Evolutionary conservation across 2,329 filamentous ascomycete species (phyloP).

Genomic region (Trichoderma lentiforme): DNA sequence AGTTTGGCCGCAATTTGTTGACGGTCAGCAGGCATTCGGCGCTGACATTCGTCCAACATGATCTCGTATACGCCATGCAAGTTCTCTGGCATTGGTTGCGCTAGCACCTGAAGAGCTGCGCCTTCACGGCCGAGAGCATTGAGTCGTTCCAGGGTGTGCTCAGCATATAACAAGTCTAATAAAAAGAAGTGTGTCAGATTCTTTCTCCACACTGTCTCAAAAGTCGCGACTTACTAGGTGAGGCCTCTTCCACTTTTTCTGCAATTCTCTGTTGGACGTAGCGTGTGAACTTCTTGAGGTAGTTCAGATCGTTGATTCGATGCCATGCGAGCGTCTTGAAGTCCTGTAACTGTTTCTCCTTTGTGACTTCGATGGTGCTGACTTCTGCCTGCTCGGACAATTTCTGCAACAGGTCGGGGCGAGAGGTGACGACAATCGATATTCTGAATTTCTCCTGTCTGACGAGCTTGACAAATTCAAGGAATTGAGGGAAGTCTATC

Average conservation of each 20-base stretch:
- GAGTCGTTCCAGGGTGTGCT: constrained; percentile 33
- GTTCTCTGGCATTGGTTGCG: constrained; percentile 24
- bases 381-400: constrained; percentile 18
- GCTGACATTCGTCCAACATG: constrained; percentile 27
- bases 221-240: constrained; percentile 29
- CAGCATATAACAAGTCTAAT: constrained; percentile 35
- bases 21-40: constrained; percentile 21
- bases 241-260: constrained; percentile 28
- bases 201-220: not conserved
- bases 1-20: constrained; percentile 24
- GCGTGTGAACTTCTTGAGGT: constrained; percentile 27
- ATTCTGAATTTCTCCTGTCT: constrained; percentile 27
- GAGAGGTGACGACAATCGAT: constrained; percentile 27
- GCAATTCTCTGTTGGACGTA: constrained; percentile 31
- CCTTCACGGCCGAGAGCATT: constrained; percentile 33
- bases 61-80: constrained; percentile 29
- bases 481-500: constrained; percentile 17
- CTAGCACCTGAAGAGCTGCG: constrained; percentile 30
- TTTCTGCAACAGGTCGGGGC: constrained; percentile 18
- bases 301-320: constrained; percentile 26
- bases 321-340: constrained; percentile 28
- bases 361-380: constrained; percentile 23
- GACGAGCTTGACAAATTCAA: constrained; percentile 25
- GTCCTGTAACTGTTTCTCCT: constrained; percentile 30
- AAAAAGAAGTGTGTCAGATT: not conserved